These are phyloP conservation scores for Zygoascus tannicola DNA, from an alignment of 805 yeast genomes.

Conservation along the genomic window DNA sequence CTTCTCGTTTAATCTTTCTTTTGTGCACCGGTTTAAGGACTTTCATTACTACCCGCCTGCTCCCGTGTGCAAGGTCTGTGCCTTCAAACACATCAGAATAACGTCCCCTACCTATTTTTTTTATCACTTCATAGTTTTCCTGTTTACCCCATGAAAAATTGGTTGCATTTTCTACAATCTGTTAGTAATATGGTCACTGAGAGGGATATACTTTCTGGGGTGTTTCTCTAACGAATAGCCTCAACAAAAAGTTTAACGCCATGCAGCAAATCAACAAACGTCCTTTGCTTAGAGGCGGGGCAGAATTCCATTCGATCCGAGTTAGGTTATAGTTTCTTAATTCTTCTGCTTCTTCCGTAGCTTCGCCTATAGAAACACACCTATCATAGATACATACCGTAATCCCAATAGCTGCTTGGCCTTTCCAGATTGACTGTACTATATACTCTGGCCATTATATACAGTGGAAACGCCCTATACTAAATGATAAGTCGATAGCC, in stretches of 20 bases:
- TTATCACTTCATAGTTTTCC: slow-evolving; percentile 73
- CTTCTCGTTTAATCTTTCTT: slow-evolving; percentile 86
- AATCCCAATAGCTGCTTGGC: slow-evolving; percentile 82
- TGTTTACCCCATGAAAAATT: slow-evolving; percentile 78
- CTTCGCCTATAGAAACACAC: too few relatives aligned
- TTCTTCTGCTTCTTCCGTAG: too few relatives aligned
- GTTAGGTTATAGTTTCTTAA: too few relatives aligned
- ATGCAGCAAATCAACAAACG: too few relatives aligned
- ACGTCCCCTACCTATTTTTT: slow-evolving; percentile 85
- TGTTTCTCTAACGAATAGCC: too few relatives aligned
- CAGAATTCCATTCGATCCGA: too few relatives aligned
- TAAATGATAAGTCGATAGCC: too few relatives aligned
- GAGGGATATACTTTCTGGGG: too few relatives aligned
- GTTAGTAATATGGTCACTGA: too few relatives aligned
- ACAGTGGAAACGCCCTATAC: too few relatives aligned
- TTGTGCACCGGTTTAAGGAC: slow-evolving; percentile 89
- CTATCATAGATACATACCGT: slow-evolving; percentile 33
- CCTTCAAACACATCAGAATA: slow-evolving; percentile 93
- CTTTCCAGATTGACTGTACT: slow-evolving; percentile 67
- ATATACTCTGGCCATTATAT: slow-evolving; percentile 58
- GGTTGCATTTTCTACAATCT: not conserved
- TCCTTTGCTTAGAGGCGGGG: too few relatives aligned
- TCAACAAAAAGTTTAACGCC: too few relatives aligned
- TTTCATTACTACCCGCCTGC: slow-evolving; percentile 65
- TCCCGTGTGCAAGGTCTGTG: slow-evolving; percentile 46